These are phyloP conservation scores for Corchorus olitorius DNA, from an alignment of 345 rosid genomes.

Conservation along the genomic window DNA sequence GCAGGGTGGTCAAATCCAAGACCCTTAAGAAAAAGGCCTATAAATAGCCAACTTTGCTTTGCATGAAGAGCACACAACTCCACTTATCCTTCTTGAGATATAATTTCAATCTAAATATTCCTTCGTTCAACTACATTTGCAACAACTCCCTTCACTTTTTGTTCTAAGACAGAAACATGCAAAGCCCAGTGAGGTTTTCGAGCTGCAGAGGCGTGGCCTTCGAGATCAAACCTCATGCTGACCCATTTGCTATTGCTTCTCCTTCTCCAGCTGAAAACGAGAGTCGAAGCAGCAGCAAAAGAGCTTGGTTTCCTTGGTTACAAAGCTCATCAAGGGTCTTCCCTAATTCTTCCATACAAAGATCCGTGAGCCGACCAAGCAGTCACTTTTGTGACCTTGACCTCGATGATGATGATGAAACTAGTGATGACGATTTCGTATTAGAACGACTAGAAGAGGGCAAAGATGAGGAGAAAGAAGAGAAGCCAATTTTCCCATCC, in stretches of 20 bases:
- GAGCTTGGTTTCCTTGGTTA: conserved; percentile 44
- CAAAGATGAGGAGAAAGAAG: conserved; percentile 25
- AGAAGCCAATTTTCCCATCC: conserved; percentile 23
- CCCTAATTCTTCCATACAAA: conserved; percentile 39
- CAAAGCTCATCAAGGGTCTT: conserved; percentile 41
- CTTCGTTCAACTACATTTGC: background rate
- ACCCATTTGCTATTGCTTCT: conserved; percentile 42
- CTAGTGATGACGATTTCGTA: conserved; percentile 14
- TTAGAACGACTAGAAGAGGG: conserved; percentile 48
- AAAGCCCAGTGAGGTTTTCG: conserved; percentile 51
- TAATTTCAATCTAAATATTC: too few relatives aligned
- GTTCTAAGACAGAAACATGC: conserved; percentile 13
- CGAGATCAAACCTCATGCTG: conserved; percentile 58
- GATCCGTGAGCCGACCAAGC: conserved; percentile 53
- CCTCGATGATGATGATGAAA: conserved; percentile 30
- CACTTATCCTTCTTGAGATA: background rate
- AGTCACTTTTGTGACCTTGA: conserved; percentile 83
- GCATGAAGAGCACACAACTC: background rate
- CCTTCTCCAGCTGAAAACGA: conserved; percentile 19
- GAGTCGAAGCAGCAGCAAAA: conserved; percentile 12
- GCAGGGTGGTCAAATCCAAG: background rate
- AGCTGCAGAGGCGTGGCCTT: conserved; percentile 76
- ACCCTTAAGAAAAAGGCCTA: background rate
- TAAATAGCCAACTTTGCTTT: conserved; percentile 1
- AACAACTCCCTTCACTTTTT: background rate